Evolutionary conservation across 73 alveolate species (phyloP), one percentile per base, ranked within the genome.

Genomic region (Symbiodinium pilosum): DNA sequence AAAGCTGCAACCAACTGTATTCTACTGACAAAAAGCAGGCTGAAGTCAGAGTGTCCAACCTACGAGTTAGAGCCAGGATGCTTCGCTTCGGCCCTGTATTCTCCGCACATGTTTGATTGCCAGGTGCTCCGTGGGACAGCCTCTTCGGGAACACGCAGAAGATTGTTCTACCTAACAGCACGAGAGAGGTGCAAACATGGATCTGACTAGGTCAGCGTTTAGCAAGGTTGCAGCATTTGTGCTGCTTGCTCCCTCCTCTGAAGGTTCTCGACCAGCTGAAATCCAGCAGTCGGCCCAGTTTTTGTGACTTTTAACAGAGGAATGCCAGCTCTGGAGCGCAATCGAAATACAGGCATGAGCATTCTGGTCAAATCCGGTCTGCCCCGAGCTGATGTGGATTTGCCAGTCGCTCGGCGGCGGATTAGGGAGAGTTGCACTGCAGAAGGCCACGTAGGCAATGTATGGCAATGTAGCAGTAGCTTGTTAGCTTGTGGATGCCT

Each of bases 51-150:
- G n/a, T n/a, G n/a, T n/a, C n/a, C n/a, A n/a, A n/a, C n/a, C n/a
- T n/a, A n/a, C n/a, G n/a, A n/a, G n/a, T n/a, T n/a, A n/a, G n/a
- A n/a, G n/a, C n/a, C n/a, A n/a, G n/a, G n/a, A n/a, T n/a, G n/a
- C n/a, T n/a, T n/a, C n/a, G n/a, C n/a, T n/a, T n/a, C n/a, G n/a
- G n/a, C n/a, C n/a, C n/a, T n/a, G n/a, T n/a, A n/a, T n/a, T n/a
- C n/a, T n/a, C n/a, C n/a, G n/a, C n/a, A n/a, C n/a, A n/a, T n/a
- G n/a, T n/a, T n/a, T n/a, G n/a, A 18, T 9, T 1, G 39, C 41
- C 8, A 64, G 95, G 87, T 34, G 95, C 95, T 34, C 95, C 95
- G 32, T 89, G 95, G 95, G 95, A 89, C 94, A 38, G 42, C 51
- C 16, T 89, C 75, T 64, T 59, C 44, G 87, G 95, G 81, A 64